Base-by-base conservation (phyloP, 2,329 filamentous ascomycete species). In the Nigrospora oryzae region DNA sequence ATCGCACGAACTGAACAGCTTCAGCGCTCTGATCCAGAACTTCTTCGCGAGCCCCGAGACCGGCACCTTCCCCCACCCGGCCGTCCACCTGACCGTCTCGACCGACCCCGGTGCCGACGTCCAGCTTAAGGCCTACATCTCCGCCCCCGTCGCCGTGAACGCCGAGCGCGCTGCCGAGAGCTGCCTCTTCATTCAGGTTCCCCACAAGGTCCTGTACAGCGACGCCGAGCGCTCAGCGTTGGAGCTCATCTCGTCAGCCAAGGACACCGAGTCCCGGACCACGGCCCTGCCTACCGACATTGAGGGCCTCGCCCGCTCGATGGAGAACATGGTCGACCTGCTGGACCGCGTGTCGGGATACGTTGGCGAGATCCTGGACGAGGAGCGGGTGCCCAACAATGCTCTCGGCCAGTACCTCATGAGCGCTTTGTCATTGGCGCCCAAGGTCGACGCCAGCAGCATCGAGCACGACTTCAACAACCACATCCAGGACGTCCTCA, bases 401-500 rank as follows among this genome's bases (percentile, higher is more conserved):
- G 89, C 90, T 12, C 75, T 98, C 46, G 93, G 90, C 54, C 94
- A 98, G 70, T 95, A 89, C 70, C 75, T 98, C 55, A 86, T 97
- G 76, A 95, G 95, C 66, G 84, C 91, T 35, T 79, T 98, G 51
- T 90, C 87, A 39, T 74, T 98, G 51, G 89, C 91, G 45, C 93
- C 93, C 60, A 98, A 97, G 78, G 93, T 97, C 49, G 88, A 95
- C 59, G 74, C 84, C 34, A 78, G 82, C 50, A 86, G 94, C 64
- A 90, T 98, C 62, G 93, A 98, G 77, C 79, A 85, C 63, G 90
- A 97, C 74, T 98, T 98, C 81, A 98, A 98, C 81, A 95, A 95
- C 75, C 93, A 98, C 73, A 89, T 98, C 68, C 93, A 98, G 74
- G 93, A 98, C 66, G 90, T 98, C 49, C 83, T 98, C 54, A 90